Evolutionary conservation across 345 rosid species (phyloP).

Genomic region (Eucalyptus sp.): DNA sequence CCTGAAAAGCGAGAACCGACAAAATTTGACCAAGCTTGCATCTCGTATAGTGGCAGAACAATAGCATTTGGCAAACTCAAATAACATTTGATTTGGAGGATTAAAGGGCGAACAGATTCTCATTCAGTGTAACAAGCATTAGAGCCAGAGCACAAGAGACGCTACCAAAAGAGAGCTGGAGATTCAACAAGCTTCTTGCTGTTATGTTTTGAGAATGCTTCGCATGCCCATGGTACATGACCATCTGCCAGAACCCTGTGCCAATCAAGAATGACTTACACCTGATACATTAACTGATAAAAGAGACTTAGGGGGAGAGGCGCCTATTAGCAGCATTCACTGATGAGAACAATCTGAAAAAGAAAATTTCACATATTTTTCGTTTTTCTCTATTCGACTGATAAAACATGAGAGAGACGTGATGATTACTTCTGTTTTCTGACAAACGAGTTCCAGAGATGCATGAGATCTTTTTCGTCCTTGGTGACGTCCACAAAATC

Average conservation of each 20-base stretch:
- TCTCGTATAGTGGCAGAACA: neutral
- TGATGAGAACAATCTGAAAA: neutral
- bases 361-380: neutral
- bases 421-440: constrained; percentile 53
- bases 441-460: constrained; percentile 88
- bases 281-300: neutral
- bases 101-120: neutral
- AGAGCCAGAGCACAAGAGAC: neutral
- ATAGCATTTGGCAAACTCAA: neutral
- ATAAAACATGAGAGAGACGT: neutral
- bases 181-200: constrained; percentile 27
- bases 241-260: constrained; percentile 79
- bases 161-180: constrained; percentile 53
- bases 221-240: constrained; percentile 90
- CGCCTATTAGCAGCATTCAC: neutral
- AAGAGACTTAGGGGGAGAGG: neutral
- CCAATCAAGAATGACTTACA: neutral
- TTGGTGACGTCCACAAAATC: constrained; percentile 89
- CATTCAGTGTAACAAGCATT: neutral
- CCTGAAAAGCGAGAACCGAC: constrained; percentile 18
- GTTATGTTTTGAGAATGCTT: constrained; percentile 69
- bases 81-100: neutral
- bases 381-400: neutral
- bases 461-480: constrained; percentile 76
- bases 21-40: neutral